Base-by-base conservation (phyloP, 768 basidiomycete species). In the Boletus sp. region DNA sequence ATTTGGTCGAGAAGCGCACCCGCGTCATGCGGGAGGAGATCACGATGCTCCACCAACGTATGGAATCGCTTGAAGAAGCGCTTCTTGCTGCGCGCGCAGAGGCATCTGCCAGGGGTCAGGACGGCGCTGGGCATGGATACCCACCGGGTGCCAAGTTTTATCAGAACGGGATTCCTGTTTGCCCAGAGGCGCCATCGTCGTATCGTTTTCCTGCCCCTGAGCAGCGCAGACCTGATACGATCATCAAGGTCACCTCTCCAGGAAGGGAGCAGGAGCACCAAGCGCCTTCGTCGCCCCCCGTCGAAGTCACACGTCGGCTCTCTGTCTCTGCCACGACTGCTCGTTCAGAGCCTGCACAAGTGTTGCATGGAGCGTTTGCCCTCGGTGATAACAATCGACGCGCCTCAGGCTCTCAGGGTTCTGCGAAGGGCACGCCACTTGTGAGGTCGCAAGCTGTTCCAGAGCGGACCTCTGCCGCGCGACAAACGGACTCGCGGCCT, bases 41-140 rank as follows among this genome's bases (percentile, higher is more conserved):
- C 53, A 65, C 66, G 15, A 73, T 75, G n/a, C 70, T 92, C 53
- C 78, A 79, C 50, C 75, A 82, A 30, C 75, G 85, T 33, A 78
- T 91, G 43, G 84, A 86, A 46, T 88, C 90, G 60, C 73, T 91
- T 41, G 88, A 89, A 64, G 81, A 67, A 54, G 70, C 71, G 44
- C 66, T 79, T 13, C 66, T 70, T 25, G 58, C 53, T 35, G 64
- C 57, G 57, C 64, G 68, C 14, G 64, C 62, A 4, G 67, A 67
- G 45, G 46, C 54, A 29, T 57, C 61, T 34, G 39, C 47, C 25
- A 61, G 54, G 33, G 59, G 34, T 21, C 64, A 59, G 45, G 62
- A 58, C 8, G 42, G 45, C 3, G 37, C 46, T 21, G 56, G 58
- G 35, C 57, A 57, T 50, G 61, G 48, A 33, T 59, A 61, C 45